phyloP scores from a whole-genome alignment of 1,284 basidiomycete species.

The Ganoderma leucocontextum region DNA sequence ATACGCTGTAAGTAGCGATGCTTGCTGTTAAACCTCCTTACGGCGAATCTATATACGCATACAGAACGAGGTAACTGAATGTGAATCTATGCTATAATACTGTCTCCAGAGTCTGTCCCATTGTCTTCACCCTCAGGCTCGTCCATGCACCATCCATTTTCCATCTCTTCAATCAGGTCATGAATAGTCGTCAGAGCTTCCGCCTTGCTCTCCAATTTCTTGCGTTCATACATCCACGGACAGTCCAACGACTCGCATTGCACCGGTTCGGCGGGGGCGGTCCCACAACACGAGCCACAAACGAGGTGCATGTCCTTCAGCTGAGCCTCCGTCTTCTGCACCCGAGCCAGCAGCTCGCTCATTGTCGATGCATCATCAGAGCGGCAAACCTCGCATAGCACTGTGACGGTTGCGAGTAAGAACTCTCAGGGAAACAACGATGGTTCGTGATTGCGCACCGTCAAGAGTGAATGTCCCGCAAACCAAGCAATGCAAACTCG shows the following conservation, averaged over 20 bases:
- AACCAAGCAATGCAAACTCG: slow-evolving; percentile 73
- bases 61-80: not conserved
- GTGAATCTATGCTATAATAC: slow-evolving; percentile 11
- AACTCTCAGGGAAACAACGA: not conserved
- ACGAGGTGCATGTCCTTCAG: slow-evolving; percentile 68
- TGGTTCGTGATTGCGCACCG: slow-evolving; percentile 49
- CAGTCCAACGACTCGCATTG: slow-evolving; percentile 88
- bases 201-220: slow-evolving; percentile 67
- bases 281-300: slow-evolving; percentile 75
- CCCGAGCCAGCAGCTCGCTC: slow-evolving; percentile 64
- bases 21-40: too few relatives aligned
- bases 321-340: slow-evolving; percentile 65
- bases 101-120: not conserved
- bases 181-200: slow-evolving; percentile 52
- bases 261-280: slow-evolving; percentile 65
- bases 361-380: slow-evolving; percentile 62
- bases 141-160: slow-evolving; percentile 29
- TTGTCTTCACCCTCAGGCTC: slow-evolving; percentile 13
- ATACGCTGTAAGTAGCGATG: too few relatives aligned
- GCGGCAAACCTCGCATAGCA: slow-evolving; percentile 73
- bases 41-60: not conserved
- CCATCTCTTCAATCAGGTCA: slow-evolving; percentile 44
- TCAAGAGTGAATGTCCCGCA: slow-evolving; percentile 67
- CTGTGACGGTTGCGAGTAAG: slow-evolving; percentile 46
- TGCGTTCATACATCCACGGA: slow-evolving; percentile 80